Conservation (phyloP, 768 basidiomycete genomes). For the Boletus pseudopeckii region DNA sequence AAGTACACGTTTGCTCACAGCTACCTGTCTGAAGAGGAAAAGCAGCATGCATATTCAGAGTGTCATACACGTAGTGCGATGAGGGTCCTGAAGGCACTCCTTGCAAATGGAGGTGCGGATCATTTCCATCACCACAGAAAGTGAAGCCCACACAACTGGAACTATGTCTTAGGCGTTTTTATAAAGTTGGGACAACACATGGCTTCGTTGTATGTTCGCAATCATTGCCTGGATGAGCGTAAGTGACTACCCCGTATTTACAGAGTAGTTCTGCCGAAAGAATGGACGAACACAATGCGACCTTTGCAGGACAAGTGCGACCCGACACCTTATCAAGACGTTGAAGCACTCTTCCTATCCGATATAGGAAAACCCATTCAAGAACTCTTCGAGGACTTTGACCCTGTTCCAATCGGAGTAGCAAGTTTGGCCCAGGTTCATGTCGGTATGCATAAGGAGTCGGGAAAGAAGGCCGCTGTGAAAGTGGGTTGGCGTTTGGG, state of each 20-base stretch:
- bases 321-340: constrained; percentile 75
- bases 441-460: constrained; percentile 65
- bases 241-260: constrained; percentile 7
- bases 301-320: constrained; percentile 90
- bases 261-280: constrained; percentile 54
- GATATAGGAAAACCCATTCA: constrained; percentile 75
- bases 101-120: constrained; percentile 78
- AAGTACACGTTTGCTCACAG: constrained; percentile 58
- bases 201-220: constrained; percentile 54
- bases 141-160: background rate
- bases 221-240: constrained; percentile 15
- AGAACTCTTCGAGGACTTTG: constrained; percentile 82
- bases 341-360: constrained; percentile 69
- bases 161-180: constrained; percentile 56
- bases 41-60: constrained; percentile 55
- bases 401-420: constrained; percentile 86
- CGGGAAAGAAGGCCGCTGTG: constrained; percentile 79
- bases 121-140: background rate
- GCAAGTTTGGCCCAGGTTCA: constrained; percentile 97
- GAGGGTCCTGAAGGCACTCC: constrained; percentile 75
- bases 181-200: constrained; percentile 90
- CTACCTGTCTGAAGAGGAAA: constrained; percentile 51
- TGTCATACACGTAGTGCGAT: constrained; percentile 84
- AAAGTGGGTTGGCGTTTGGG: constrained; percentile 49
- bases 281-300: constrained; percentile 59